phyloP scores from a whole-genome alignment of 2,329 filamentous ascomycete genomes.

The Sporothrix protearum region DNA sequence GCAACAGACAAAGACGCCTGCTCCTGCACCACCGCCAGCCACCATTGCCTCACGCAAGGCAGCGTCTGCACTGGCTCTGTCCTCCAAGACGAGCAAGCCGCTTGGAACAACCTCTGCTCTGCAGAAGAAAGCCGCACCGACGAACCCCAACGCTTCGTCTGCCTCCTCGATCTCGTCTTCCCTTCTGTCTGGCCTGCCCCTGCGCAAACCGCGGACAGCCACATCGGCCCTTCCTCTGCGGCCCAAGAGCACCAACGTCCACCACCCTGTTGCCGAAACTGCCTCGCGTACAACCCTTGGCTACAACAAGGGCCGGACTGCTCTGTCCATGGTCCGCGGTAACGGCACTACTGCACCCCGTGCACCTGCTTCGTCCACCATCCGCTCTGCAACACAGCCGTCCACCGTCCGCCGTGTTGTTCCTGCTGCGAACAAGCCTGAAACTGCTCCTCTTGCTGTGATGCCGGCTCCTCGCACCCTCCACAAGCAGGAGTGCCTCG shows the following conservation, averaged over 20 bases:
- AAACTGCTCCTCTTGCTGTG: background rate
- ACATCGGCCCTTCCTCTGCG: slow-evolving; percentile 21
- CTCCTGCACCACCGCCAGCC: slow-evolving; percentile 36
- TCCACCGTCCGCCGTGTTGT: background rate
- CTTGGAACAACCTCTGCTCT: background rate
- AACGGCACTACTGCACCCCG: slow-evolving; percentile 31
- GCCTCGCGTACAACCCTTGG: slow-evolving; percentile 79
- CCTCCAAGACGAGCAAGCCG: slow-evolving; percentile 21
- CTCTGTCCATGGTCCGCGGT: slow-evolving; percentile 46
- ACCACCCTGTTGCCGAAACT: slow-evolving; percentile 49
- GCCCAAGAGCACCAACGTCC: slow-evolving; percentile 14
- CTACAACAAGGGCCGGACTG: slow-evolving; percentile 71
- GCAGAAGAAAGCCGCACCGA: slow-evolving; percentile 29
- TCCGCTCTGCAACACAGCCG: background rate
- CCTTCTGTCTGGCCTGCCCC: slow-evolving; percentile 22
- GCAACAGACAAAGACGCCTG: background rate
- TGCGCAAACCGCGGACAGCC: slow-evolving; percentile 20
- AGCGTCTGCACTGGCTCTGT: slow-evolving; percentile 50
- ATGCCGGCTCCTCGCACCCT: background rate
- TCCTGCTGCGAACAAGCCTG: background rate
- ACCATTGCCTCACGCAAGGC: slow-evolving; percentile 55
- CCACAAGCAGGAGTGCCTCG: background rate
- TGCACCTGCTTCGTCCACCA: slow-evolving; percentile 34
- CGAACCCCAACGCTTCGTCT: background rate
- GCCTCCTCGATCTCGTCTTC: slow-evolving; percentile 27